A percentile compares a stretch with the other conserved stretches of the same genome.
Conservation (phyloP, 2,329 filamentous ascomycete species). For the Trematosphaeria pertusa region DNA sequence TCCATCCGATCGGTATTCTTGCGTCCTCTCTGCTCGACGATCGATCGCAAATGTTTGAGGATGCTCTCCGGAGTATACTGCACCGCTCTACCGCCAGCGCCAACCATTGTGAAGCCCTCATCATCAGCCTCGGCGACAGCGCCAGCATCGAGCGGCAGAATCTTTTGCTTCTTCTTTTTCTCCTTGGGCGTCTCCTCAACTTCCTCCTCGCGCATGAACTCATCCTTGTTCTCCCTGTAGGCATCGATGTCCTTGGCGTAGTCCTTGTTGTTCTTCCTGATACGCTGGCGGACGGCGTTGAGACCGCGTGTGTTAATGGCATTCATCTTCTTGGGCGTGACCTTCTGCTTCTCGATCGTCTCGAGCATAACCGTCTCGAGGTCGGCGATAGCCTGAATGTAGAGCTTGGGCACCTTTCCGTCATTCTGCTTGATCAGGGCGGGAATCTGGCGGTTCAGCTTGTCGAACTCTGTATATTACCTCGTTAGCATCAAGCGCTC, state of each 20-base stretch:
- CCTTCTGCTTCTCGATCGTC: conserved; percentile 93
- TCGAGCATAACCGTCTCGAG: conserved; percentile 95
- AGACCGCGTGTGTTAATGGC: conserved; percentile 91
- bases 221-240: conserved; percentile 84
- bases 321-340: conserved; percentile 98
- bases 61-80: conserved; percentile 97
- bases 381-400: conserved; percentile 91
- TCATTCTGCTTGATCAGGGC: conserved; percentile 62
- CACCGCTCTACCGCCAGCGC: conserved; percentile 85
- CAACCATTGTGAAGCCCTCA: conserved; percentile 87
- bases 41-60: conserved; percentile 91
- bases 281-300: conserved; percentile 96
- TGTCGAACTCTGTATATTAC: conserved; percentile 78
- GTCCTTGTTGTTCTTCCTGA: conserved; percentile 99
- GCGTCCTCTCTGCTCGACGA: conserved; percentile 95
- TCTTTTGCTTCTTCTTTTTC: conserved; percentile 55
- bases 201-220: conserved; percentile 85
- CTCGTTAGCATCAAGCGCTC: conserved; percentile 25
- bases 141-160: conserved; percentile 59
- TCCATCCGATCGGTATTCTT: conserved; percentile 97
- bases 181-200: conserved; percentile 67
- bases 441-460: conserved; percentile 83
- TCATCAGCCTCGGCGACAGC: conserved; percentile 68
- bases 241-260: conserved; percentile 86
- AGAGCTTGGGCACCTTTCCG: conserved; percentile 84